Percentiles rank a stretch among this genome's conserved stretches.
These are phyloP conservation scores for Gossypium trilobum DNA, from an alignment of 441 rosid genomes.

Conservation along the genomic window DNA sequence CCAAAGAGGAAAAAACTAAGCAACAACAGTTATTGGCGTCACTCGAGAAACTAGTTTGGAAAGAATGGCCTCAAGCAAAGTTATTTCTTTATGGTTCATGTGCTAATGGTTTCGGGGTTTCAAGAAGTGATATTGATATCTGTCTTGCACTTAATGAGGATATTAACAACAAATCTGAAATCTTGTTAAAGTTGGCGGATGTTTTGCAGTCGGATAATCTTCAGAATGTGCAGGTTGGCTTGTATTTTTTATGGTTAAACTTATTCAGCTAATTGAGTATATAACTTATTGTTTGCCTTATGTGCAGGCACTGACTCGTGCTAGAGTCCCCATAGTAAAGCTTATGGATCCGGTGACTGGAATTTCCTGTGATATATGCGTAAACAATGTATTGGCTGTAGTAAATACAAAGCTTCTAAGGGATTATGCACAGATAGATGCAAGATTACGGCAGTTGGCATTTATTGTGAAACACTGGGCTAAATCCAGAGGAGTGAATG, in stretches of 20 bases:
- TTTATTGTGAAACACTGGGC: slow-evolving; percentile 95
- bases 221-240: slow-evolving; percentile 77
- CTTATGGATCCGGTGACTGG: slow-evolving; percentile 90
- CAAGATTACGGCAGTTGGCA: slow-evolving; percentile 67
- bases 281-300: neutral
- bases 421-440: slow-evolving; percentile 75
- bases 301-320: slow-evolving; percentile 72
- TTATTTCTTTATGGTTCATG: slow-evolving; percentile 85
- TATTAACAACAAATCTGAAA: slow-evolving; percentile 57
- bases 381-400: slow-evolving; percentile 85
- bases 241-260: slow-evolving; percentile 1
- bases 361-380: slow-evolving; percentile 87
- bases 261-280: neutral
- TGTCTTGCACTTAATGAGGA: slow-evolving; percentile 65
- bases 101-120: slow-evolving; percentile 82
- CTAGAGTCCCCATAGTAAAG: slow-evolving; percentile 92
- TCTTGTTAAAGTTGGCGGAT: slow-evolving; percentile 72
- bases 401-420: slow-evolving; percentile 86
- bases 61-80: slow-evolving; percentile 83
- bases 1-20: slow-evolving; percentile 67
- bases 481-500: slow-evolving; percentile 81
- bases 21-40: slow-evolving; percentile 61
- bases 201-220: slow-evolving; percentile 68
- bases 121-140: slow-evolving; percentile 88
- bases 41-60: slow-evolving; percentile 59